Conservation (phyloP, 2,329 filamentous ascomycete genomes). For the Penicillium sp. region DNA sequence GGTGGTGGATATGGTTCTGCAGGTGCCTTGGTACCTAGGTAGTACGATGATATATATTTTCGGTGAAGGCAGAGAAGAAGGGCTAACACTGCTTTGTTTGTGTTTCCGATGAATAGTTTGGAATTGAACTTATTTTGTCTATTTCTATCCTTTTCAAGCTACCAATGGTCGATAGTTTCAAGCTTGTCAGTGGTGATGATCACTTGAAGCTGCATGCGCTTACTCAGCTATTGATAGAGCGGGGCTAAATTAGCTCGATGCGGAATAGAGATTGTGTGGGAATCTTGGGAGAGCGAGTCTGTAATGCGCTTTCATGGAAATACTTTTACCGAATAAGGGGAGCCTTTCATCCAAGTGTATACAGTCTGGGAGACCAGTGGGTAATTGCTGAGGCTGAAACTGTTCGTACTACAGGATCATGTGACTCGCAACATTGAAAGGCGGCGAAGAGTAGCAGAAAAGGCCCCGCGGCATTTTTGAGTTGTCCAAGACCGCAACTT, state of each 20-base stretch:
- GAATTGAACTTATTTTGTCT: conserved; percentile 14
- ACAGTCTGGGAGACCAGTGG: not conserved
- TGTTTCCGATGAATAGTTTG: conserved; percentile 13
- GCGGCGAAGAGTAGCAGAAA: conserved; percentile 12
- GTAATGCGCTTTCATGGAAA: not conserved
- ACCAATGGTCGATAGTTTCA: not conserved
- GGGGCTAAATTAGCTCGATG: not conserved
- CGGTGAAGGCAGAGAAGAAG: not conserved
- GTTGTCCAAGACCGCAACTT: conserved; percentile 17
- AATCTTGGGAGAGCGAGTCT: not conserved
- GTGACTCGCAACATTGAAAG: conserved; percentile 5
- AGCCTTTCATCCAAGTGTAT: no score
- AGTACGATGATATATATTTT: conserved; percentile 17
- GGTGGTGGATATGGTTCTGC: not conserved
- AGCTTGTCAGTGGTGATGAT: not conserved
- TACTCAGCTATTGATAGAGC: not conserved
- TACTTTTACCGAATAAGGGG: not conserved
- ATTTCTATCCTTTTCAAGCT: not conserved
- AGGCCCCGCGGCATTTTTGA: conserved; percentile 24
- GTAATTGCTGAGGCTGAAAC: not conserved
- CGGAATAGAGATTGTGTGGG: not conserved
- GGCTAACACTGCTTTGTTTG: conserved; percentile 9
- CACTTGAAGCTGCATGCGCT: not conserved
- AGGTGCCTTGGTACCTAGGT: no score
- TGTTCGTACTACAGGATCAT: conserved; percentile 2